These are phyloP conservation scores for Chrysoporthe austroafricana DNA, from an alignment of 2,329 filamentous ascomycete species.

Conservation along the genomic window DNA sequence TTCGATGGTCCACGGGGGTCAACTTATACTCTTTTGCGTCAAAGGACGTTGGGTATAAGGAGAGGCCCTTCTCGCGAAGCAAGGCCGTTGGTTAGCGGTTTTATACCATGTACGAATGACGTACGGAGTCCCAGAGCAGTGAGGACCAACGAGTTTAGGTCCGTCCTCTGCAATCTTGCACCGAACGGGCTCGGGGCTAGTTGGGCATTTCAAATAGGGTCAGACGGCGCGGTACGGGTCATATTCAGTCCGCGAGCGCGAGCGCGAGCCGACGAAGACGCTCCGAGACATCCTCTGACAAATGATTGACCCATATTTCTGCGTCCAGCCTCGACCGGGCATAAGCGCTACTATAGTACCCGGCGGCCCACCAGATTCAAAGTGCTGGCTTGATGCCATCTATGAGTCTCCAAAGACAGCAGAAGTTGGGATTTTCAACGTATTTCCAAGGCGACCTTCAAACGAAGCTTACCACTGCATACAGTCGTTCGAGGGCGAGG, in stretches of 20 bases:
- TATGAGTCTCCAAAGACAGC: neutral
- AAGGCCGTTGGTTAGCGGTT: neutral
- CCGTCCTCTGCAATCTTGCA: neutral
- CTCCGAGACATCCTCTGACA: no score
- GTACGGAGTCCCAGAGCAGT: neutral
- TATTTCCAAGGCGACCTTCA: neutral
- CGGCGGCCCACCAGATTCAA: no score
- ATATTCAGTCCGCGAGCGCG: neutral
- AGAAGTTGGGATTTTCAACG: neutral
- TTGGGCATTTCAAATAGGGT: neutral
- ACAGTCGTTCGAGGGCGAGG: neutral
- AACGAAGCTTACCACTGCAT: neutral
- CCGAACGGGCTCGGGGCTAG: neutral
- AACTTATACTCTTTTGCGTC: neutral
- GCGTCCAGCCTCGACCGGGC: neutral
- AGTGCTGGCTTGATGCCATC: neutral
- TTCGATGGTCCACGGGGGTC: neutral
- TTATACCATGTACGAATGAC: neutral
- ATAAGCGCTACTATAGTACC: neutral
- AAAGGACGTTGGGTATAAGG: no score
- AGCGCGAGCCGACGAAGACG: no score
- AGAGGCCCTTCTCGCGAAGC: neutral
- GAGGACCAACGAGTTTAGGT: neutral
- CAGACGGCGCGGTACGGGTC: neutral
- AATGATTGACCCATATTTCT: no score